phyloP scores from a whole-genome alignment of 2,329 filamentous ascomycete genomes.

The Gaeumannomyces sp. region DNA sequence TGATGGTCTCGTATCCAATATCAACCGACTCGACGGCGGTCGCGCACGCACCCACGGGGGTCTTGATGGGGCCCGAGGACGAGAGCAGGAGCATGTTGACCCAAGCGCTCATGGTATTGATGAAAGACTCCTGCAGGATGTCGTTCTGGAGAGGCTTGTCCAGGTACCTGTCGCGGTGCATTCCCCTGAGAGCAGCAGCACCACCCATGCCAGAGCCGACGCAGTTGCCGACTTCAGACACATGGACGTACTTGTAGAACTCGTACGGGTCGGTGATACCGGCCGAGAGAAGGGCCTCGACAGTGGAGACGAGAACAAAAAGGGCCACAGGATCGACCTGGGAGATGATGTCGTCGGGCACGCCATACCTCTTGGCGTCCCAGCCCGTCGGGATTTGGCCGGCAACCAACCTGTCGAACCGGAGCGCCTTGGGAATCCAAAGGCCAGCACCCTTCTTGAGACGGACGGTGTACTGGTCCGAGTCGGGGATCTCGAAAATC shows the following conservation, averaged over 20 bases:
- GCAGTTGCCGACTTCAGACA: constrained; percentile 97
- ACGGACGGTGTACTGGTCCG: constrained; percentile 88
- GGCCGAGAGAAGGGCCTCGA: constrained; percentile 81
- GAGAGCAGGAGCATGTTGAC: constrained; percentile 98
- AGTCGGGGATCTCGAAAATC: constrained; percentile 89
- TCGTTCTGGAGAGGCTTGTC: constrained; percentile 98
- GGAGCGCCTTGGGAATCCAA: constrained; percentile 92
- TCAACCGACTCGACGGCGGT: constrained; percentile 97
- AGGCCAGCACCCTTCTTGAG: constrained; percentile 93
- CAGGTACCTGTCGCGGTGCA: constrained; percentile 97
- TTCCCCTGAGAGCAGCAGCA: constrained; percentile 82
- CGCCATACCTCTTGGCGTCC: constrained; percentile 93
- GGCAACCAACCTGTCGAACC: constrained; percentile 94
- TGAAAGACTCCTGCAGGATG: constrained; percentile 98
- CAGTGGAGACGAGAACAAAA: constrained; percentile 89
- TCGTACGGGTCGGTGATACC: constrained; percentile 99
- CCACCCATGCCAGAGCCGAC: constrained; percentile 98
- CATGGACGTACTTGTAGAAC: constrained; percentile 99
- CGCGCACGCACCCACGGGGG: constrained; percentile 93
- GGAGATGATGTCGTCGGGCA: constrained; percentile 94
- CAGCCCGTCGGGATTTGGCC: constrained; percentile 96
- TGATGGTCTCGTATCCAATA: constrained; percentile 96
- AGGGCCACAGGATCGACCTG: constrained; percentile 96
- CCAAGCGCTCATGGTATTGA: constrained; percentile 99
- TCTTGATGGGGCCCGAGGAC: constrained; percentile 94